These are phyloP conservation scores for Fusarium cyanostomum DNA, from an alignment of 2,329 filamentous ascomycete species.

Conservation along the genomic window DNA sequence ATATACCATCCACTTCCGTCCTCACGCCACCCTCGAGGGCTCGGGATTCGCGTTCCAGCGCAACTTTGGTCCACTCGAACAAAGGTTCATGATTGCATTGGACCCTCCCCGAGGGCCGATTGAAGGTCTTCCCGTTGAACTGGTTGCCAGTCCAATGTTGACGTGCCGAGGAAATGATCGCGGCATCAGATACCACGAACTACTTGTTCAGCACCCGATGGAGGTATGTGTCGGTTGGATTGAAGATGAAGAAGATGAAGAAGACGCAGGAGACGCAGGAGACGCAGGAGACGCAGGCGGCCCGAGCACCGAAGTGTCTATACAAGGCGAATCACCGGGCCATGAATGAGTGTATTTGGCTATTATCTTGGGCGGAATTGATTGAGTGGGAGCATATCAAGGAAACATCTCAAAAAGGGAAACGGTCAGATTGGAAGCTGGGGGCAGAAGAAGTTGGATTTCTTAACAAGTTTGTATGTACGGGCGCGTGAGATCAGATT, in stretches of 20 bases:
- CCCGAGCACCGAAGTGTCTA: no score
- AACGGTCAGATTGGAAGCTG: no score
- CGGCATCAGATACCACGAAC: not conserved
- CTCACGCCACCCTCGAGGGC: not conserved
- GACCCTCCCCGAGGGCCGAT: fast-evolving
- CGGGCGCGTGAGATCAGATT: no score
- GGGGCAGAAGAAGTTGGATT: no score
- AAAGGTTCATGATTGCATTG: not conserved
- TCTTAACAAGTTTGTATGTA: no score
- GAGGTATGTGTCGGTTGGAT: not conserved
- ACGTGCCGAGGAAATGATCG: fast-evolving
- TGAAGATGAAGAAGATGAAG: not conserved
- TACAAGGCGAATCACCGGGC: no score
- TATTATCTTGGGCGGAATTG: no score
- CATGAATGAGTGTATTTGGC: no score
- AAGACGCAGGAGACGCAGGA: not conserved
- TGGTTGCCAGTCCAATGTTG: not conserved
- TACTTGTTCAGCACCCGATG: not conserved
- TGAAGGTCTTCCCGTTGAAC: not conserved
- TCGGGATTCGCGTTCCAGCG: not conserved
- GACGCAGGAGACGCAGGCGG: not conserved
- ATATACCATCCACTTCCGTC: not conserved
- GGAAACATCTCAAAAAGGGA: no score
- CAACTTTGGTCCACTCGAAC: no score
- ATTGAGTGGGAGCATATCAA: no score